These are phyloP conservation scores for Suillus subalutaceus DNA, from an alignment of 768 basidiomycete species.

Conservation along the genomic window DNA sequence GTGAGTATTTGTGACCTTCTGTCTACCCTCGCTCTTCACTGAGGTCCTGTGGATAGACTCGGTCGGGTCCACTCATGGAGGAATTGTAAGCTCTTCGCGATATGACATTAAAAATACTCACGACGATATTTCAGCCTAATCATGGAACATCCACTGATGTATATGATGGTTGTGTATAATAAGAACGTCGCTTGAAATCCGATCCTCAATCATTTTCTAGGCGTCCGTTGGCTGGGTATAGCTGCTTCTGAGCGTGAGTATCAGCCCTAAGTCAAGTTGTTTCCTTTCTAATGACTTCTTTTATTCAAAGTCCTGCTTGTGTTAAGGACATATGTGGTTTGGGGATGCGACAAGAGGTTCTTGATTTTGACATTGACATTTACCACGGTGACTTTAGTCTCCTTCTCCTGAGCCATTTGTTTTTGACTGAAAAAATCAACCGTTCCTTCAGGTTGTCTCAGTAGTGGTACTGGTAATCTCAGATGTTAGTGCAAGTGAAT, in stretches of 20 bases:
- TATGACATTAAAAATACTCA: background rate
- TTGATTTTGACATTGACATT: background rate
- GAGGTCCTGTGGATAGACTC: background rate
- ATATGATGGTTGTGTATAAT: background rate
- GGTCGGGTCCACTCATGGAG: background rate
- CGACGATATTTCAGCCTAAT: background rate
- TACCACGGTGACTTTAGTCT: background rate
- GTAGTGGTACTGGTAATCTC: background rate
- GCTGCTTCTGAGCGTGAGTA: conserved; percentile 1
- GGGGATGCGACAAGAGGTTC: background rate
- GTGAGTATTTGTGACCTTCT: background rate
- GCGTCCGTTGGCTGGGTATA: background rate
- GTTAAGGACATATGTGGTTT: background rate
- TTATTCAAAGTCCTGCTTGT: background rate
- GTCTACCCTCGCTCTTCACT: background rate
- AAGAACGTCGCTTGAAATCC: background rate
- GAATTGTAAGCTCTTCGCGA: conserved; percentile 1
- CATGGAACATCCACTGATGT: background rate
- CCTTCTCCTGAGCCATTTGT: background rate
- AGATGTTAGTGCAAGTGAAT: background rate
- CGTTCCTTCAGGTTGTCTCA: background rate
- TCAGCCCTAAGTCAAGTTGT: background rate
- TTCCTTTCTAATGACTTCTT: background rate
- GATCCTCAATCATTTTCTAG: background rate
- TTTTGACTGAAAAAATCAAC: background rate